Base-by-base conservation (phyloP, 495 filamentous ascomycete species). In the Neurospora sp. region DNA sequence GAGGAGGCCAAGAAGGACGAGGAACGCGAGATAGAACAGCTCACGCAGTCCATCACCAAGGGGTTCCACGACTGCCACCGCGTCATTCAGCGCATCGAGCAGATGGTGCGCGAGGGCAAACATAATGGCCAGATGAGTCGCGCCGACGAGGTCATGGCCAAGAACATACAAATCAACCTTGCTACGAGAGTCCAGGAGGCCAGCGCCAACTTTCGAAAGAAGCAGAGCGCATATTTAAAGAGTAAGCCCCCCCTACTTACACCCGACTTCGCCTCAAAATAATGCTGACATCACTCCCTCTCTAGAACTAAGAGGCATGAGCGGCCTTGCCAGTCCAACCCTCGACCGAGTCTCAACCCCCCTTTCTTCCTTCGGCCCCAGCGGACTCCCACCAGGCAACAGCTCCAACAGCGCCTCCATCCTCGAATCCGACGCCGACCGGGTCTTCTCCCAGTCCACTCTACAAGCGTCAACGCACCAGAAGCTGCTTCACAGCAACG, bases 221-320 rank as follows among this genome's bases (percentile, higher is more conserved):
- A 97, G 83, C 96, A 99, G 83, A 94, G 94, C 81, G 92, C 90
- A 53, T 99, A 99, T 82, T 82, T 99, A 71, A 97, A 95, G 79
- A 98, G 95, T 97, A 84, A 73, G 86, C 76, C 48, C 48, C 5
- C 5, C 37, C 42, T 40, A 40, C 14, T 45, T 40, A 40, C 8
- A n/a, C 42, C 8, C 3, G 42, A 41, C 2, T 44, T 3, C n/a
- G 5, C 12, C 4, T 17, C 14, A 12, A 8, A 17, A 35, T 7
- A 35, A 59, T 10, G 27, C 72, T 74, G 40, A 74, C 74, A 69
- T 70, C 10, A 38, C 37, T 39, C 68, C 39, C 65, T 35, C 27
- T 71, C 40, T 80, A 98, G 94, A 97, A 84, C 87, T 99, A 69
- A 91, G 93, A 77, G 91, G 92, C 69, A 87, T 98, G 83, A 76